Evolutionary conservation across 1,139 yeast species (phyloP).

Genomic region (Pneumocystis sp.): DNA sequence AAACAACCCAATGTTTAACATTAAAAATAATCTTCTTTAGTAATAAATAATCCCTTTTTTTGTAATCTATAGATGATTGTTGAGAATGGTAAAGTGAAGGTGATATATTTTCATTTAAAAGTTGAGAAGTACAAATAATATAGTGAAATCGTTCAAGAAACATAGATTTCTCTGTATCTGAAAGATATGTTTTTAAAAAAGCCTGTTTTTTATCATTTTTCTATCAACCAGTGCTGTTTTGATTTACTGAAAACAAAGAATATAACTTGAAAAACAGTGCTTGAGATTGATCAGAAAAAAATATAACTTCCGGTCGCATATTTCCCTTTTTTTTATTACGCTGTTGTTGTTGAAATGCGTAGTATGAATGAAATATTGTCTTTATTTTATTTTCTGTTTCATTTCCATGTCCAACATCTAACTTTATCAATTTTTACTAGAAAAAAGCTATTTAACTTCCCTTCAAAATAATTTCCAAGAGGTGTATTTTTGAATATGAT

Average conservation of each 20-base stretch:
- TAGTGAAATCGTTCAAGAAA: constrained; percentile 35
- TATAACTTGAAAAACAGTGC: neutral
- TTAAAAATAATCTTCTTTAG: constrained; percentile 13
- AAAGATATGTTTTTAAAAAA: constrained; percentile 16
- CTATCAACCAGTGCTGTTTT: neutral
- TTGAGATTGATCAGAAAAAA: neutral
- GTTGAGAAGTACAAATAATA: constrained; percentile 29
- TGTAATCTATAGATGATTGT: constrained; percentile 6
- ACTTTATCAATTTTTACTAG: neutral
- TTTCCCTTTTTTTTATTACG: neutral
- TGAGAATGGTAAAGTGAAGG: constrained; percentile 10
- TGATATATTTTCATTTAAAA: constrained; percentile 25
- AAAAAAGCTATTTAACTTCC: neutral
- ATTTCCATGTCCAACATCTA: neutral
- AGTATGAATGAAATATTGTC: neutral
- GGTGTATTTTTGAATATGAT: neutral
- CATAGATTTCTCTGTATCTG: constrained; percentile 21
- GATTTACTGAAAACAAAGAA: neutral
- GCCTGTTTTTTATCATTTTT: constrained; percentile 7
- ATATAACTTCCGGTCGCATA: neutral
- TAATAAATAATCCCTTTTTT: neutral
- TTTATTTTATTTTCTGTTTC: neutral
- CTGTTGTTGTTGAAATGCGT: neutral
- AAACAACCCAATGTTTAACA: constrained; percentile 22
- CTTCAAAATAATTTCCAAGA: neutral